A percentile compares a stretch with the other conserved stretches of the same genome.
Conservation (phyloP, 305 asterid genomes). For the Fraxinus xanthoxyloides region DNA sequence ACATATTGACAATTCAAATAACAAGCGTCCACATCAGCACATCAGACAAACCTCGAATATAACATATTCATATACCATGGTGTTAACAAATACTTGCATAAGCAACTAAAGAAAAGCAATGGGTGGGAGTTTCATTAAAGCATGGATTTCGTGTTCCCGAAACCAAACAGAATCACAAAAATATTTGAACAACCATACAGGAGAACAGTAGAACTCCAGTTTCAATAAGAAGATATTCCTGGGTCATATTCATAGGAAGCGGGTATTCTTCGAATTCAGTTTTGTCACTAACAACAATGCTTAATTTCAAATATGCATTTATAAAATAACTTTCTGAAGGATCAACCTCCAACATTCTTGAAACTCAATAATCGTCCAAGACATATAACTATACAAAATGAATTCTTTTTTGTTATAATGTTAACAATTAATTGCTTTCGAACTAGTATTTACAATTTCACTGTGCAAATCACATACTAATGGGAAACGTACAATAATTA, state of each 20-base stretch:
- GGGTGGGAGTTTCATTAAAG: neutral
- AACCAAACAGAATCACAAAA: neutral
- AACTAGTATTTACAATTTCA: neutral
- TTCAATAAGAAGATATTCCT: neutral
- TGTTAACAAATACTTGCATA: neutral
- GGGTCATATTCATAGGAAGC: neutral
- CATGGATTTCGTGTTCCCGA: neutral
- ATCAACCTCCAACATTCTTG: neutral
- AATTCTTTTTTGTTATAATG: neutral
- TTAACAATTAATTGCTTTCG: neutral
- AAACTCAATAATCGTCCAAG: neutral
- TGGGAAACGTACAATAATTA: neutral
- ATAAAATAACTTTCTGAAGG: neutral
- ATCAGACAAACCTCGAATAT: neutral
- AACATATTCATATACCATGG: neutral
- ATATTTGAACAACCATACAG: neutral
- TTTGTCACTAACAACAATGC: neutral
- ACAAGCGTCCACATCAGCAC: neutral
- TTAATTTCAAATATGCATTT: neutral
- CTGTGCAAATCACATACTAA: neutral
- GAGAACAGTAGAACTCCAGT: neutral
- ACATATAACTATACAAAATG: neutral
- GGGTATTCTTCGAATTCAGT: neutral
- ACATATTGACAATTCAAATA: conserved; percentile 15
- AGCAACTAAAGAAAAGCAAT: neutral